These are phyloP conservation scores for Scheffersomyces quercinus DNA, from an alignment of 1,139 yeast species.

Conservation along the genomic window DNA sequence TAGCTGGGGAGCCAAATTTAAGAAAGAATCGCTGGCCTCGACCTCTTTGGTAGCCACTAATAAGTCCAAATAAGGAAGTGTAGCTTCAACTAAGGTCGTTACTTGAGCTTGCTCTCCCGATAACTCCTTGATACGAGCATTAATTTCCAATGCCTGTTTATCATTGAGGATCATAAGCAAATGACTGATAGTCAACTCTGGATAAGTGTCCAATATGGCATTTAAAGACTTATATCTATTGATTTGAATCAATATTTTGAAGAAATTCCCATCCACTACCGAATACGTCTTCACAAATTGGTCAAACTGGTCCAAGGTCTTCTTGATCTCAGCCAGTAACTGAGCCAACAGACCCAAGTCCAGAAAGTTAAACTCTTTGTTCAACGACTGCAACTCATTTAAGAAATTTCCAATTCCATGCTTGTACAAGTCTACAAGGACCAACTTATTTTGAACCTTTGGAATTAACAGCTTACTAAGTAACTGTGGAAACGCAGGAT, in stretches of 20 bases:
- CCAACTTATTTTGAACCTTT: slow-evolving; percentile 9
- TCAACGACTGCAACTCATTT: slow-evolving; percentile 26
- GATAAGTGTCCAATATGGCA: slow-evolving; percentile 18
- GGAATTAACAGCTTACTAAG: slow-evolving; percentile 16
- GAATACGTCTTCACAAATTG: slow-evolving; percentile 14
- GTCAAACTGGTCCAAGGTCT: slow-evolving; percentile 22
- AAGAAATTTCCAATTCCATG: slow-evolving; percentile 26
- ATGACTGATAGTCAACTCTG: slow-evolving; percentile 8
- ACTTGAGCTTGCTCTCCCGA: slow-evolving; percentile 8
- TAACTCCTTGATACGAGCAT: slow-evolving; percentile 8
- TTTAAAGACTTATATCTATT: slow-evolving; percentile 27
- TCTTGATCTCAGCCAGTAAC: slow-evolving; percentile 20
- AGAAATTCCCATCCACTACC: slow-evolving; percentile 17
- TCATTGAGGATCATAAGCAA: slow-evolving; percentile 8
- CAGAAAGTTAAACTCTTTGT: slow-evolving; percentile 23
- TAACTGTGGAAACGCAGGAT: slow-evolving; percentile 10
- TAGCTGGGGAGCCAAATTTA: slow-evolving; percentile 7
- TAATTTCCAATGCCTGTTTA: slow-evolving; percentile 6
- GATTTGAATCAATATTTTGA: slow-evolving; percentile 24
- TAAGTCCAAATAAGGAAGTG: slow-evolving; percentile 9
- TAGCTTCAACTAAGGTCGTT: slow-evolving; percentile 1
- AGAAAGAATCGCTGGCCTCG: slow-evolving; percentile 7
- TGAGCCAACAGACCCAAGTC: slow-evolving; percentile 13
- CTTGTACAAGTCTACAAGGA: slow-evolving; percentile 15
- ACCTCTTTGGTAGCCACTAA: slow-evolving; percentile 7